These are phyloP conservation scores for Cryptosporidium canis DNA, from an alignment of 169 alveolate species.

Conservation along the genomic window DNA sequence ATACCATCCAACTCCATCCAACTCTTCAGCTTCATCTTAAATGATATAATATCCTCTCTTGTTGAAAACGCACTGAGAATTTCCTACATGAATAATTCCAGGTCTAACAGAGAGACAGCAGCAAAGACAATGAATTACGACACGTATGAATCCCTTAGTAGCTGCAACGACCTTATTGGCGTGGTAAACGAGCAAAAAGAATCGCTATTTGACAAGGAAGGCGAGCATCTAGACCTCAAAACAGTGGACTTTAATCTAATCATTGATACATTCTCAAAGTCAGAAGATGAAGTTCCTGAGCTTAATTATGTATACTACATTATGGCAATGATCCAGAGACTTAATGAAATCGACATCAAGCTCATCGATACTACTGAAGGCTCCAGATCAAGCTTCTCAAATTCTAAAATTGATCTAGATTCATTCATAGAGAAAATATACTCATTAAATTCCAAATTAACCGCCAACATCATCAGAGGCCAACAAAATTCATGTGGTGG, in stretches of 20 bases:
- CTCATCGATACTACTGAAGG: not conserved
- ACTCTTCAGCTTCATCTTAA: constrained; percentile 52
- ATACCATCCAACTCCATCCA: constrained; percentile 60
- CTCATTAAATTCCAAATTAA: not conserved
- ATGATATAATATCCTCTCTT: constrained; percentile 52
- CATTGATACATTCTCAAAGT: not conserved
- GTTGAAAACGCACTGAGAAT: constrained; percentile 53
- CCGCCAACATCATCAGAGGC: constrained; percentile 62
- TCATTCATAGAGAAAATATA: not conserved
- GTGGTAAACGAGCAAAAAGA: not conserved
- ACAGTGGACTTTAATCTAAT: constrained; percentile 16
- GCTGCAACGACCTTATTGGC: not conserved
- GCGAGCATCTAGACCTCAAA: not conserved
- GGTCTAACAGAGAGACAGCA: not conserved
- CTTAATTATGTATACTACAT: constrained; percentile 37
- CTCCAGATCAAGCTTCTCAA: not conserved
- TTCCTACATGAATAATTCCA: not conserved
- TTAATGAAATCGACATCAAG: constrained; percentile 9
- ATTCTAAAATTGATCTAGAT: not conserved
- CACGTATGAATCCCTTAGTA: not conserved
- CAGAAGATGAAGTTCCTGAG: constrained; percentile 17
- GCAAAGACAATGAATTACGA: not conserved
- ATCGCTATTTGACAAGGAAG: not conserved
- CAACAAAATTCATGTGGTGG: constrained; percentile 14
- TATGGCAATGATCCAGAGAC: constrained; percentile 26